Evolutionary conservation across 768 basidiomycete species (phyloP), one percentile per base, ranked within the genome.

Genomic region (Tylopilus intermedius): DNA sequence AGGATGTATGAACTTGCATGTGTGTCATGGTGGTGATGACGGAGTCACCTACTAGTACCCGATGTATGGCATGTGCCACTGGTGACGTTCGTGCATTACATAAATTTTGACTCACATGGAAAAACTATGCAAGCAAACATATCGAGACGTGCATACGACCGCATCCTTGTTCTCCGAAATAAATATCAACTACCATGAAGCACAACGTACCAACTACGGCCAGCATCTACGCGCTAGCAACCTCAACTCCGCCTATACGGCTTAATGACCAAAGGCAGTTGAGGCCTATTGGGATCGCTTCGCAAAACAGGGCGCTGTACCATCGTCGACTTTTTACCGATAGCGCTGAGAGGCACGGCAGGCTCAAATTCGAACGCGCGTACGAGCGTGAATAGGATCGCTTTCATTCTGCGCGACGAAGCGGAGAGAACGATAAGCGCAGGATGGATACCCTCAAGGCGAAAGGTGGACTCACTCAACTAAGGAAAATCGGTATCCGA

Each of bases 401-500:
- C 42, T 11, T 58, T 58, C 18, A 48, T 52, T 45, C 57, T 58
- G 22, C 32, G n/a, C 2, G 8, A 38, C 15, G 38, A 9, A 7
- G 37, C 15, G 5, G 14, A 15, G 37, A 15, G 37, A 6, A 15
- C 14, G 7, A 5, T 38, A 14, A 38, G 38, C n/a, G n/a, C n/a
- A 5, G 38, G 22, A 24, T 1, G 40, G 10, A 11, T 9, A 10
- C 38, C 2, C n/a, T n/a, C 15, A 7, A 38, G 38, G n/a, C 38
- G n/a, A 18, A 18, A 14, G 11, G 2, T 9, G 33, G 21, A 74
- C 79, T 45, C 56, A 82, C 79, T 83, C 82, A 18, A 79, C 67
- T 21, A 86, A 63, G 24, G 85, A 74, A 61, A 87, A 86, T 9
- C 80, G 76, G 62, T 81, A 87, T 0, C 84, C 84, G 37, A 87